phyloP scores from a whole-genome alignment of 306 rosid species.

The Ceratonia siliqua region DNA sequence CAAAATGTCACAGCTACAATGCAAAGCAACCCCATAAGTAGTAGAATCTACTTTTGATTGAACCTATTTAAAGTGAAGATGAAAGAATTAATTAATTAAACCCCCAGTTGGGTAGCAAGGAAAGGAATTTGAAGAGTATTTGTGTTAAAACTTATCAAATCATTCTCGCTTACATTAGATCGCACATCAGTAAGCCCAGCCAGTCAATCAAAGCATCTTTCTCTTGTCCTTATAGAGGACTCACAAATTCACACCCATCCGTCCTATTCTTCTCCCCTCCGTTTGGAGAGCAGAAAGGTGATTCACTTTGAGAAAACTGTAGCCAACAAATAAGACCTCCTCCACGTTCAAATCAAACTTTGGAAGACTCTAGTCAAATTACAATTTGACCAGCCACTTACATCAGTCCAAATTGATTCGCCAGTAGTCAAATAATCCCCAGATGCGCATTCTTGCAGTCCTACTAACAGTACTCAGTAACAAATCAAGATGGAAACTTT shows the following conservation, averaged over 20 bases:
- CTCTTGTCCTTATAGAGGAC: neutral
- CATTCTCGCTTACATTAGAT: neutral
- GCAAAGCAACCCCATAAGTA: neutral
- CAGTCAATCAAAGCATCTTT: neutral
- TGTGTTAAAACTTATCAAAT: neutral
- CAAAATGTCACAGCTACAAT: neutral
- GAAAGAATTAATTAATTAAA: neutral
- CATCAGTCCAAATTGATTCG: neutral
- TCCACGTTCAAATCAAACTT: constrained; percentile 27
- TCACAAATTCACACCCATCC: neutral
- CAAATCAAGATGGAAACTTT: constrained; percentile 22
- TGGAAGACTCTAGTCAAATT: constrained; percentile 19
- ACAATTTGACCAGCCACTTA: constrained; percentile 11
- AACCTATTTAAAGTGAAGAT: neutral
- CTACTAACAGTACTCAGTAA: neutral
- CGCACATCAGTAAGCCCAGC: neutral
- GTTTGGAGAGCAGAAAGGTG: neutral
- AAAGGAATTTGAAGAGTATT: neutral
- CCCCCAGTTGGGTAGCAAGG: neutral
- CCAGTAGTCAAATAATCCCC: neutral
- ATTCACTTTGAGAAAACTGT: neutral
- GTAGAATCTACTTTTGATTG: neutral
- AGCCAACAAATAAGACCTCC: neutral
- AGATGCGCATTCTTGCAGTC: neutral
- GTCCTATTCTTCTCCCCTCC: neutral